Conservation (phyloP, 805 yeast genomes). For the Saturnispora serradocipensis region DNA sequence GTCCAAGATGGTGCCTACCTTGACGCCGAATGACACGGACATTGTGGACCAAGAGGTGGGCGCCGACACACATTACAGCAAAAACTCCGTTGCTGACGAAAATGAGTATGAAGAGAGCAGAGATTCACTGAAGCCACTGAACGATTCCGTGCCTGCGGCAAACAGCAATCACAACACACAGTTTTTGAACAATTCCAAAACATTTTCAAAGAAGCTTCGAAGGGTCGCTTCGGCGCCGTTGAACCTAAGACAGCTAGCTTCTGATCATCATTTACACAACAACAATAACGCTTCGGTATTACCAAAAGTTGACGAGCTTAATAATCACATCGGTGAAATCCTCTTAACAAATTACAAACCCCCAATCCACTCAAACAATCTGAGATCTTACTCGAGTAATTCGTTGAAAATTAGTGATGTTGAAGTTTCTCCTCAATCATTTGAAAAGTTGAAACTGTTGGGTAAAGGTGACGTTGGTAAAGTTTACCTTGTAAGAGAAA, state of each 20-base stretch:
- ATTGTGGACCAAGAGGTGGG: slow-evolving; percentile 15
- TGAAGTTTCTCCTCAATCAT: slow-evolving; percentile 78
- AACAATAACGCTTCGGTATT: not conserved
- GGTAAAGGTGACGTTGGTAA: slow-evolving; percentile 99
- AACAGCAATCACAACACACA: not conserved
- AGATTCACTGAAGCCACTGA: slow-evolving; percentile 13
- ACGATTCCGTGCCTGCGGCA: not conserved
- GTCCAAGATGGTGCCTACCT: slow-evolving; percentile 5
- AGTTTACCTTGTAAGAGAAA: slow-evolving; percentile 85
- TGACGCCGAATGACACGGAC: slow-evolving; percentile 20
- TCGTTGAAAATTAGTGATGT: slow-evolving; percentile 67
- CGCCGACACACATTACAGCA: not conserved
- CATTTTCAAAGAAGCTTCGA: slow-evolving; percentile 39
- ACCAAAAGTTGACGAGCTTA: slow-evolving; percentile 15
- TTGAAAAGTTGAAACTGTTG: slow-evolving; percentile 79
- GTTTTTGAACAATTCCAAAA: not conserved
- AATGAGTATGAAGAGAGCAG: slow-evolving; percentile 9
- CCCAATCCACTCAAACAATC: slow-evolving; percentile 17
- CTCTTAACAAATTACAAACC: slow-evolving; percentile 31
- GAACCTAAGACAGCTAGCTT: slow-evolving; percentile 35
- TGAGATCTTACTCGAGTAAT: slow-evolving; percentile 61
- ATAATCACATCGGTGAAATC: slow-evolving; percentile 32
- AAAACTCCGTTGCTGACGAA: not conserved
- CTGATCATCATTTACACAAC: not conserved
- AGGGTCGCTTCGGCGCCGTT: slow-evolving; percentile 84